These are phyloP conservation scores for Ceratobasidium sp. DNA, from an alignment of 1,284 basidiomycete species.

Conservation along the genomic window DNA sequence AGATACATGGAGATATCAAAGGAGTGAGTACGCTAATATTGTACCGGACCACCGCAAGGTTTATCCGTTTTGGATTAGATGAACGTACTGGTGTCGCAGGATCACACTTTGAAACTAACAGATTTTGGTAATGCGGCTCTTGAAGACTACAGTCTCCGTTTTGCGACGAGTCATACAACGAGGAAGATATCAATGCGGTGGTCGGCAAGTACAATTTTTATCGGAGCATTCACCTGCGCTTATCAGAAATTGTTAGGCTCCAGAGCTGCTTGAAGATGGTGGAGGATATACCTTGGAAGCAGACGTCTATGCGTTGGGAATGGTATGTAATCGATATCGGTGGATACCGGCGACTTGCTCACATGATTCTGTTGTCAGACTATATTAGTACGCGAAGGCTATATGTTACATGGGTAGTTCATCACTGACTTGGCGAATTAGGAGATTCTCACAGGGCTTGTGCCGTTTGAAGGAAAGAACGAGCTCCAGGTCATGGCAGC, in stretches of 20 bases:
- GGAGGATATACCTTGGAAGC: background rate
- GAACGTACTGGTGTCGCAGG: background rate
- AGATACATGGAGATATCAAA: constrained; percentile 24
- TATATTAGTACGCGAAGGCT: background rate
- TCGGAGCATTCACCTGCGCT: background rate
- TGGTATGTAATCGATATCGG: background rate
- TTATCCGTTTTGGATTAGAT: background rate
- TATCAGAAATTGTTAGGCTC: background rate
- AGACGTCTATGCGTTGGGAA: constrained; percentile 3
- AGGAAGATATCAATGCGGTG: background rate
- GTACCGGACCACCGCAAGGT: background rate
- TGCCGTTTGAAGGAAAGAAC: background rate
- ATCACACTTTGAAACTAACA: background rate
- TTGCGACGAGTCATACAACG: background rate
- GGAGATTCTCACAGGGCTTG: background rate
- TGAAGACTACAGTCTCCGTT: background rate
- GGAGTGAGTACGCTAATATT: constrained; percentile 5
- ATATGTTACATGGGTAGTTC: background rate
- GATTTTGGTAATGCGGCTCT: constrained; percentile 16
- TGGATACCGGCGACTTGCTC: background rate
- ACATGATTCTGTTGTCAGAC: background rate
- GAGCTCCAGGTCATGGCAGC: background rate
- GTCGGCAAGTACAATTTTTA: background rate
- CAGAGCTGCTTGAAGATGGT: background rate
- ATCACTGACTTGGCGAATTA: background rate